Percentiles rank a stretch among this genome's conserved stretches.
Conservation (phyloP, 2,329 filamentous ascomycete species). For the Talaromyces sp. region DNA sequence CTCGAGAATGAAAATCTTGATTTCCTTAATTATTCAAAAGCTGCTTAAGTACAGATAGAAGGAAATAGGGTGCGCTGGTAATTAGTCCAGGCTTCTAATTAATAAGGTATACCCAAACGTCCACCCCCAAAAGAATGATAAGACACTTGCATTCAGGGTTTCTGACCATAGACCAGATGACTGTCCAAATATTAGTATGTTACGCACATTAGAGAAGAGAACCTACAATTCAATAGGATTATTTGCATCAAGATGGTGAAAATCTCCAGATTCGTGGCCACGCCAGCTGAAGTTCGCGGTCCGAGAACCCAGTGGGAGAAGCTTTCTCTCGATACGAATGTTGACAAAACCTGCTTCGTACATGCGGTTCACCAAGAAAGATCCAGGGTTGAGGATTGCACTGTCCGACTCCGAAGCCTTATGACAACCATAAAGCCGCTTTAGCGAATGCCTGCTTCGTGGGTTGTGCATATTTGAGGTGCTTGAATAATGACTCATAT, state of each 20-base stretch:
- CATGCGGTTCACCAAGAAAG: constrained; percentile 9
- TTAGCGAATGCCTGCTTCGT: constrained; percentile 11
- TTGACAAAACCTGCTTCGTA: constrained; percentile 9
- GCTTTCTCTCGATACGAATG: constrained; percentile 4
- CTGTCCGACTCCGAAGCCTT: not conserved
- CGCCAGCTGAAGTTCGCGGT: not conserved
- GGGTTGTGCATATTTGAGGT: not conserved
- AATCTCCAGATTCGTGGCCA: not conserved
- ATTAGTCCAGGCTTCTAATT: not conserved
- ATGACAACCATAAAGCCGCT: constrained; percentile 7
- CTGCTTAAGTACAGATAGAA: not conserved
- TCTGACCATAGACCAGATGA: constrained; percentile 13
- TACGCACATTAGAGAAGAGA: not conserved
- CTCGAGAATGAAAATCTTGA: not conserved
- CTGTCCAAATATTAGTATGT: not conserved
- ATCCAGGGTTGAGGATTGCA: not conserved
- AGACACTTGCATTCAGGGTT: not conserved
- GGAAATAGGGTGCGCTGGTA: not conserved
- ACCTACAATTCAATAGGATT: not conserved
- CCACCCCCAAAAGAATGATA: not conserved
- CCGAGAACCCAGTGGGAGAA: not conserved
- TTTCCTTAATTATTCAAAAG: not conserved
- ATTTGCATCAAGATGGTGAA: not conserved
- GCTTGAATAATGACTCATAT: not conserved
- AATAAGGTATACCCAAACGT: not conserved